A percentile compares a stretch with the other conserved stretches of the same genome.
These are phyloP conservation scores for Colletotrichum sp. DNA, from an alignment of 2,329 filamentous ascomycete genomes.

Conservation along the genomic window DNA sequence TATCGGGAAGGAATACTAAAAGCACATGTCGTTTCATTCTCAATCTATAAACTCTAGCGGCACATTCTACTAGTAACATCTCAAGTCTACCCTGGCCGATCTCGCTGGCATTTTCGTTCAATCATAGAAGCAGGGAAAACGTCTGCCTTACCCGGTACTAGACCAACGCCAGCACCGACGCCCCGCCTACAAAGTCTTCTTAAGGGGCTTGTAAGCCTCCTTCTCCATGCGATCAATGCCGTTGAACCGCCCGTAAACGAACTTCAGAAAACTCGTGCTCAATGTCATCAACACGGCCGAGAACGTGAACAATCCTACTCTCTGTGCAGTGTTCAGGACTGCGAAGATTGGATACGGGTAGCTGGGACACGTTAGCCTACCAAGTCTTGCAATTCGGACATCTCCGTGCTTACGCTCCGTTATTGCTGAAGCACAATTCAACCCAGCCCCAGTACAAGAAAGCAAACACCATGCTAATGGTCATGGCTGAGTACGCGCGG, in stretches of 20 bases:
- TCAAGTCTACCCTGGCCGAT: background rate
- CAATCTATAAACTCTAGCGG: background rate
- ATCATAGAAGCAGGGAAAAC: background rate
- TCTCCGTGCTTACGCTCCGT: constrained; percentile 59
- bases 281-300: constrained; percentile 75
- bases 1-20: background rate
- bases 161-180: background rate
- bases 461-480: constrained; percentile 61
- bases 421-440: constrained; percentile 70
- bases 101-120: background rate
- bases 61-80: background rate
- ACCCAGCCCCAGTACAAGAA: constrained; percentile 80
- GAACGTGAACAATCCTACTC: constrained; percentile 69
- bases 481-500: constrained; percentile 60
- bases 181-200: constrained; percentile 23
- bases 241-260: constrained; percentile 71
- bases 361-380: constrained; percentile 41
- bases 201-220: constrained; percentile 36
- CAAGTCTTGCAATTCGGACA: constrained; percentile 23
- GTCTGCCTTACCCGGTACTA: background rate
- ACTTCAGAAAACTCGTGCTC: constrained; percentile 72
- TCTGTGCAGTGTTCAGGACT: constrained; percentile 66
- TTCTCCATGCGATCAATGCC: constrained; percentile 50
- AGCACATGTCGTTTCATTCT: background rate
- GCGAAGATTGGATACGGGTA: constrained; percentile 90